Evolutionary conservation across 371 early-diverging fungal genomes (phyloP), one percentile per base, ranked within the genome.

Genomic region (Lichtheimia ramosa): DNA sequence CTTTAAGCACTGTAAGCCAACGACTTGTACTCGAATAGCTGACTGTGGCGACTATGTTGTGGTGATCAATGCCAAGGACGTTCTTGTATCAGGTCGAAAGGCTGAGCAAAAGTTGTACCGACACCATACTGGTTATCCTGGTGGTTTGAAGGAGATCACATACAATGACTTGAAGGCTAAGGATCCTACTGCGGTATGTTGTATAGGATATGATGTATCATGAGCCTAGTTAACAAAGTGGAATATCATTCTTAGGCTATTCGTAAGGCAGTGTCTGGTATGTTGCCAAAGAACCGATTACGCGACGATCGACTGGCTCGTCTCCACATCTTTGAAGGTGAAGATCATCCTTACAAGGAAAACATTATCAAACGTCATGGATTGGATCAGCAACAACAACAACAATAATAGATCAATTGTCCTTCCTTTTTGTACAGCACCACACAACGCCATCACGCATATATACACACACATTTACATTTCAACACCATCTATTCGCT

Each of bases 31-130:
- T 3, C 4, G 34, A 34, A 18, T 79, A 92, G 94, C 91, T 24
- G 97, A 98, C 79, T 92, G 92, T 74, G 99, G 99, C 40, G 99
- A 98, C 73, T 96, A 96, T 68, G 97, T 98, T 1, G 97, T 99
- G 12, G 96, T 99, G 21, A 89, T 95, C 59, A 97, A 97, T 65
- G 96, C 97, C 20, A 83, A 87, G 62, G 88, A 92, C 59, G 77
- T 96, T 15, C 74, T 75, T 25, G 87, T 96, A 16, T 86, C 95
- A 28, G 98, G 96, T 51, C 90, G 91, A 57, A 96, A 97, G 72
- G 84, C 82, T 15, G 84, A 89, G 65, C 87, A 93, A 62, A 97
- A 99, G 69, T 66, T 90, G 57, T 99, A 97, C 81, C 74, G 89
- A 58, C 89, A 89, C 78, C 96, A 98, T 65, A 87, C 93, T 18